A percentile compares a stretch with the other conserved stretches of the same genome.
phyloP scores from a whole-genome alignment of 2,329 filamentous ascomycete genomes.

The Orbilia ellipsospora region DNA sequence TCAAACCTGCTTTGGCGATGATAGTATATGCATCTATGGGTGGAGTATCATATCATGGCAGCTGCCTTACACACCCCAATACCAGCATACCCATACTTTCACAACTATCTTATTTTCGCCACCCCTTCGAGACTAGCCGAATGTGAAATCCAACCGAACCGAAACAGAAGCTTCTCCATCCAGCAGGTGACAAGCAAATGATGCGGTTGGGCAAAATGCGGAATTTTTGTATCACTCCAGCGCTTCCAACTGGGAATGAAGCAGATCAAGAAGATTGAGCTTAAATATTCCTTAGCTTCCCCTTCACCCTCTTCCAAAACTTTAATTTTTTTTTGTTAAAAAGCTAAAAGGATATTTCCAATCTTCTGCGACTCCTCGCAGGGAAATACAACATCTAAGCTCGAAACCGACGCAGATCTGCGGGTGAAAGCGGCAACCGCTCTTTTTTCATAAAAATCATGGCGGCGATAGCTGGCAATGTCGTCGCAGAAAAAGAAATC shows the following conservation, averaged over 20 bases:
- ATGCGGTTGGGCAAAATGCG: slow-evolving; percentile 2
- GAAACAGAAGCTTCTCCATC: slow-evolving; percentile 23
- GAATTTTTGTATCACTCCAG: neutral
- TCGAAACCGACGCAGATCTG: neutral
- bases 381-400: neutral
- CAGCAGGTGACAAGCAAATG: slow-evolving; percentile 6
- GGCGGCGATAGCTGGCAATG: slow-evolving; percentile 29
- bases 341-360: slow-evolving; percentile 14
- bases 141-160: slow-evolving; percentile 21
- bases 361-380: neutral
- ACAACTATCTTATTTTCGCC: slow-evolving; percentile 7
- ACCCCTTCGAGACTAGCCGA: slow-evolving; percentile 15
- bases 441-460: slow-evolving; percentile 11
- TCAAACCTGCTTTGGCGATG: slow-evolving; percentile 22
- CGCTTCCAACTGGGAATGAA: neutral
- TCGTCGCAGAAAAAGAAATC: slow-evolving; percentile 32
- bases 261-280: neutral
- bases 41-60: no score
- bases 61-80: no score
- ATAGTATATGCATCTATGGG: no score
- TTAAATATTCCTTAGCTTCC: slow-evolving; percentile 24
- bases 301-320: no score
- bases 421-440: neutral
- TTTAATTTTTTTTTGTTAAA: neutral
- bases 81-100: neutral